Conservation (phyloP, 1,139 yeast genomes). For the Candida sp. region DNA sequence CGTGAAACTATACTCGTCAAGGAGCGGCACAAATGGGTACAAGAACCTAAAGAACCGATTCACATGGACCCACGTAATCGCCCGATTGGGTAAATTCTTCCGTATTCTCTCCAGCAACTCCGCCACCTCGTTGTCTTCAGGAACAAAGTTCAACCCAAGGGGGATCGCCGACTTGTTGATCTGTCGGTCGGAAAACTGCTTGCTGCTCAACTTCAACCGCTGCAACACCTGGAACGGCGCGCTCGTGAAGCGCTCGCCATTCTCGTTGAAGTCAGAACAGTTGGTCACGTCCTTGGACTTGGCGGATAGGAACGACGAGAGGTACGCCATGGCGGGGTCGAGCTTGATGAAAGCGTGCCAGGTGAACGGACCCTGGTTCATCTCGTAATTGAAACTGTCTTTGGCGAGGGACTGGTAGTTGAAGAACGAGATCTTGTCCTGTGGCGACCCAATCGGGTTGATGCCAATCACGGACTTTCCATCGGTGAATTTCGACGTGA, state of each 20-base stretch:
- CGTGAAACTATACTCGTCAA: constrained; percentile 41
- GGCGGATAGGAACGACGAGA: constrained; percentile 14
- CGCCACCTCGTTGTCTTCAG: constrained; percentile 26
- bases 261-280: not conserved
- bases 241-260: constrained; percentile 14
- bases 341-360: constrained; percentile 38
- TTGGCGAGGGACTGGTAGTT: constrained; percentile 27
- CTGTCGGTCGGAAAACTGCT: constrained; percentile 7
- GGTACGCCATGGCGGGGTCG: constrained; percentile 29
- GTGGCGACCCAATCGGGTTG: constrained; percentile 26
- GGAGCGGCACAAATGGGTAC: constrained; percentile 49
- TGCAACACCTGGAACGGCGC: constrained; percentile 17
- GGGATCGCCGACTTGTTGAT: constrained; percentile 19
- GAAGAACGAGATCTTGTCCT: constrained; percentile 30
- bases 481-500: not conserved
- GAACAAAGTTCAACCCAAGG: constrained; percentile 19
- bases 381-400: constrained; percentile 21
- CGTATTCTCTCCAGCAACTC: constrained; percentile 31
- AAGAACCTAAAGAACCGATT: constrained; percentile 46
- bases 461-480: constrained; percentile 20
- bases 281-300: constrained; percentile 5
- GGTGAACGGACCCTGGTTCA: constrained; percentile 40
- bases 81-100: constrained; percentile 41
- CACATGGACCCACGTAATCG: constrained; percentile 45
- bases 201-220: constrained; percentile 11